phyloP scores from a whole-genome alignment of 352 stramenopile genomes.

The Pythium rishiriense region DNA sequence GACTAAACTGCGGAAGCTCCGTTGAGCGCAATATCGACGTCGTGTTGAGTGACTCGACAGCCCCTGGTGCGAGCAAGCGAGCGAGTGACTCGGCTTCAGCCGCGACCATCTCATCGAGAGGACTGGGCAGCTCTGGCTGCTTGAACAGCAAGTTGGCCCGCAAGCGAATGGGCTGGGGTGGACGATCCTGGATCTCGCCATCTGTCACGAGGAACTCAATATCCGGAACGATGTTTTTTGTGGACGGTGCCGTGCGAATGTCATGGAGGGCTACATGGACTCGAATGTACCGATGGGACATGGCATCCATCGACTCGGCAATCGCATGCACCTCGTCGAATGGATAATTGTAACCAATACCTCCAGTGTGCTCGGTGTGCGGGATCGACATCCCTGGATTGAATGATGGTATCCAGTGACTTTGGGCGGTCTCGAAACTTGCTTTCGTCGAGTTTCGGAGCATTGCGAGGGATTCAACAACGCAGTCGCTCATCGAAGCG shows the following conservation, averaged over 20 bases:
- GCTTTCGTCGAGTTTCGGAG: neutral
- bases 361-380: neutral
- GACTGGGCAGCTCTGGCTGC: conserved; percentile 14
- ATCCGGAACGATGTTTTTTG: conserved; percentile 3
- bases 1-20: conserved; percentile 24
- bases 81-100: conserved; percentile 12
- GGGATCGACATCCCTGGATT: conserved; percentile 6
- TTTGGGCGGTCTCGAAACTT: neutral
- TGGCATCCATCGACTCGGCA: conserved; percentile 21
- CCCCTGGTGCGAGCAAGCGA: conserved; percentile 11
- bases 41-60: conserved; percentile 21
- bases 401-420: conserved; percentile 21
- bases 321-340: conserved; percentile 16
- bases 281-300: conserved; percentile 24
- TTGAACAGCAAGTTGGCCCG: conserved; percentile 20
- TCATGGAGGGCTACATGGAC: conserved; percentile 25
- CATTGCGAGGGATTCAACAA: conserved; percentile 1
- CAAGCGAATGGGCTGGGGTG: conserved; percentile 12
- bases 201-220: conserved; percentile 24
- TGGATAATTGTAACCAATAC: conserved; percentile 11
- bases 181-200: neutral
- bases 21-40: conserved; percentile 21
- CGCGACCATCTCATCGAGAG: conserved; percentile 14
- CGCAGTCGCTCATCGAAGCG: neutral
- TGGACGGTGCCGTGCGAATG: conserved; percentile 8